Conservation (phyloP, 2,329 filamentous ascomycete genomes). For the Trichoderma atrobrunneum region DNA sequence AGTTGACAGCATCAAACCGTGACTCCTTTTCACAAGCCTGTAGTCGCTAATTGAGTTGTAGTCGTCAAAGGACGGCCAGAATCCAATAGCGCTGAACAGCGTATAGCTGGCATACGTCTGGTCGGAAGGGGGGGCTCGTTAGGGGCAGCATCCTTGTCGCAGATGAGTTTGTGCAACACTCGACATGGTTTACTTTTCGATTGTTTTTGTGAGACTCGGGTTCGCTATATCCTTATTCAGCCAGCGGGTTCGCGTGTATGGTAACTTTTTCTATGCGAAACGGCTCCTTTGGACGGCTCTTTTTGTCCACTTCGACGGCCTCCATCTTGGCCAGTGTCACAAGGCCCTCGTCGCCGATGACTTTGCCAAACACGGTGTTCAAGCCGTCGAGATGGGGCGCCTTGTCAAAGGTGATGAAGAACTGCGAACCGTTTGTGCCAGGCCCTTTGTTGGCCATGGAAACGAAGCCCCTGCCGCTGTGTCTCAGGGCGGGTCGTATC, state of each 20-base stretch:
- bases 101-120: neutral
- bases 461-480: constrained; percentile 66
- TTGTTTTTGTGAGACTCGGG: neutral
- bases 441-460: constrained; percentile 79
- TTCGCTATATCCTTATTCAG: constrained; percentile 43
- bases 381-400: constrained; percentile 78
- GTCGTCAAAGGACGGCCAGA: neutral
- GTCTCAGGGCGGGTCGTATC: constrained; percentile 66
- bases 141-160: neutral
- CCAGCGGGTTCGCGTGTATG: constrained; percentile 77
- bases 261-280: constrained; percentile 67
- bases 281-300: constrained; percentile 67
- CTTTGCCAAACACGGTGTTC: constrained; percentile 79
- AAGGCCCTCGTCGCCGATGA: constrained; percentile 63
- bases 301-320: constrained; percentile 70
- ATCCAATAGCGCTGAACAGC: neutral
- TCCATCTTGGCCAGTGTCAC: constrained; percentile 70
- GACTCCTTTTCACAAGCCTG: neutral
- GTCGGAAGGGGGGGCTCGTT: neutral
- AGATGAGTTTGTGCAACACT: neutral
- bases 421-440: constrained; percentile 73
- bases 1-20: neutral
- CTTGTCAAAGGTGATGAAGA: constrained; percentile 76
- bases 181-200: neutral
- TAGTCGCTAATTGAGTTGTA: neutral